These are phyloP conservation scores for Russula sp. DNA, from an alignment of 768 basidiomycete species.

Conservation along the genomic window DNA sequence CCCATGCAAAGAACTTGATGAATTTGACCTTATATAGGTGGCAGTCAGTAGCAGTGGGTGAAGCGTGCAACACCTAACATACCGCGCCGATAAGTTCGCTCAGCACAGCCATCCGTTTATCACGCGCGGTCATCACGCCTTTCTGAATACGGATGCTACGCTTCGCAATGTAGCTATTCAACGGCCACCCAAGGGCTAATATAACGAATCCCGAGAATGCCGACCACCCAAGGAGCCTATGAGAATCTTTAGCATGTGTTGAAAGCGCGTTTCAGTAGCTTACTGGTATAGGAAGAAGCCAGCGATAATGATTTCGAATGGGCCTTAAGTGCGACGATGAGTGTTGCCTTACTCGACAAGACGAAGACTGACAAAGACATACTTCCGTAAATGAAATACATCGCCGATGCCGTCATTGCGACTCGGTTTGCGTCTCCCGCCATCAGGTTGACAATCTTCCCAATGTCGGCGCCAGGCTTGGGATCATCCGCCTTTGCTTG, in stretches of 20 bases:
- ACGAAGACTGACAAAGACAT: conserved; percentile 18
- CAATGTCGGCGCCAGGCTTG: conserved; percentile 75
- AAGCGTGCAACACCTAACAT: conserved; percentile 23
- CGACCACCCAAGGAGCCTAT: conserved; percentile 56
- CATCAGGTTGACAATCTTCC: conserved; percentile 90
- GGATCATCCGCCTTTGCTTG: conserved; percentile 41
- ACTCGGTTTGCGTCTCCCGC: conserved; percentile 65
- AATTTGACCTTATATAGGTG: conserved; percentile 48
- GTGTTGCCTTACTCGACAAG: not conserved
- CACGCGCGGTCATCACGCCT: conserved; percentile 52
- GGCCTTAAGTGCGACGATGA: conserved; percentile 38
- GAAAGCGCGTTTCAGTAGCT: not conserved
- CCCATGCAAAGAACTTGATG: conserved; percentile 83
- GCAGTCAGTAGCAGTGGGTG: not conserved
- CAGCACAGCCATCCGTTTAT: conserved; percentile 71
- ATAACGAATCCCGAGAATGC: conserved; percentile 76
- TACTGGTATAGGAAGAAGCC: conserved; percentile 72
- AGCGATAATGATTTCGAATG: conserved; percentile 73
- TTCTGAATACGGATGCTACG: conserved; percentile 57
- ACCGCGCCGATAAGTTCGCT: conserved; percentile 72
- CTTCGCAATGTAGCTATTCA: conserved; percentile 61
- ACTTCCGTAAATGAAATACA: conserved; percentile 68
- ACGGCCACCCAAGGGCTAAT: conserved; percentile 58
- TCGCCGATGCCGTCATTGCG: conserved; percentile 46
- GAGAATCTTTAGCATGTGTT: not conserved